phyloP scores from a whole-genome alignment of 805 yeast species.

The Candida ponderosae region DNA sequence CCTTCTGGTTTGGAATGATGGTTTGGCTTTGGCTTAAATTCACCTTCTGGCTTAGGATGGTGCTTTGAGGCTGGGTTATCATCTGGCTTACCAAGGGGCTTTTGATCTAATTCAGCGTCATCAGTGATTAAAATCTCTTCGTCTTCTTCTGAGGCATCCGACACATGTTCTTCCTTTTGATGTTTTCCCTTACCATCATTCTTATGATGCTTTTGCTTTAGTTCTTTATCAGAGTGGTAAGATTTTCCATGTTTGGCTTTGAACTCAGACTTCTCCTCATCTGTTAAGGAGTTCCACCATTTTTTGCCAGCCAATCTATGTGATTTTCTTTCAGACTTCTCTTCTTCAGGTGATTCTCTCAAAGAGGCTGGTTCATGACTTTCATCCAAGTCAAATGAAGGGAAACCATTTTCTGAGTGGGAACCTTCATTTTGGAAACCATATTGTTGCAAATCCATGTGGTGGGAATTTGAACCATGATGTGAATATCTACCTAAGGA shows the following conservation, averaged over 20 bases:
- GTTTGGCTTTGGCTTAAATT: too few relatives aligned
- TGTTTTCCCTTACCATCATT: too few relatives aligned
- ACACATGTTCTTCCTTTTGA: too few relatives aligned
- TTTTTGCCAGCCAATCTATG: not conserved
- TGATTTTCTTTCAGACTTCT: not conserved
- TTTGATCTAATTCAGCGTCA: too few relatives aligned
- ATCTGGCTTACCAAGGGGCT: too few relatives aligned
- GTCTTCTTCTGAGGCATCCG: too few relatives aligned
- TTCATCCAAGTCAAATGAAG: not conserved
- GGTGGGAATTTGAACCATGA: not conserved
- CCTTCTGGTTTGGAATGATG: too few relatives aligned
- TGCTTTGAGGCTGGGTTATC: too few relatives aligned
- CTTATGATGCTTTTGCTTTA: too few relatives aligned
- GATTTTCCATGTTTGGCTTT: not conserved
- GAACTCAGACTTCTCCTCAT: not conserved
- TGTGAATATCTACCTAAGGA: not conserved
- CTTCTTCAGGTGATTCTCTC: not conserved
- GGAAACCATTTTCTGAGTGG: not conserved
- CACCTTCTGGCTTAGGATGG: too few relatives aligned
- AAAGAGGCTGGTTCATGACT: not conserved
- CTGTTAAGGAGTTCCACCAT: not conserved
- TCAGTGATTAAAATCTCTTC: too few relatives aligned
- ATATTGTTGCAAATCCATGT: not conserved
- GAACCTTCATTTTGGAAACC: not conserved
- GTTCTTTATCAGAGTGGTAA: not conserved